Evolutionary conservation across 2,329 filamentous ascomycete genomes (phyloP).

Genomic region (Aspergillus melleus): DNA sequence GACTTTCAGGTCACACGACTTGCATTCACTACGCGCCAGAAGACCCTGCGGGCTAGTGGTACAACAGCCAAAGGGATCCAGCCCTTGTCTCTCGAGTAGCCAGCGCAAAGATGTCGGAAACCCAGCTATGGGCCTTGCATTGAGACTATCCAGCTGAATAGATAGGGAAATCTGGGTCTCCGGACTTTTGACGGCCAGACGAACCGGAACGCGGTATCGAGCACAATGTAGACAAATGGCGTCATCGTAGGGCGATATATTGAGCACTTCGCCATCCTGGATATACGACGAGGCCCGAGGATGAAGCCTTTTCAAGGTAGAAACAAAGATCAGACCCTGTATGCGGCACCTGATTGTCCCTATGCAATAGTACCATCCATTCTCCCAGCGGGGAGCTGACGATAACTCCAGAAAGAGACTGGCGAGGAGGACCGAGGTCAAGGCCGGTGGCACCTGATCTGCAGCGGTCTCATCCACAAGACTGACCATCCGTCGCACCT

Average conservation of each 20-base stretch:
- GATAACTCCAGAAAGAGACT: background rate
- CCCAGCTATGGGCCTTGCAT: background rate
- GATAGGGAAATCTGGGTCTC: background rate
- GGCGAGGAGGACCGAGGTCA: background rate
- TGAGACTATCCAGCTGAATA: background rate
- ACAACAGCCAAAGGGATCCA: too few relatives aligned
- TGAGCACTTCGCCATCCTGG: background rate
- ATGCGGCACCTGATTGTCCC: background rate
- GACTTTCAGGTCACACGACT: background rate
- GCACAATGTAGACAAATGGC: background rate
- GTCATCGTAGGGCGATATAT: background rate
- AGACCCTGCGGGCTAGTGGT: background rate
- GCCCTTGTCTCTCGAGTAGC: background rate
- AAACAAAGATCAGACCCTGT: background rate
- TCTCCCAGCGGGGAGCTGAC: background rate
- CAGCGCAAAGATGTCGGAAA: background rate
- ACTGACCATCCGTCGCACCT: background rate
- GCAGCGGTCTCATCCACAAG: background rate
- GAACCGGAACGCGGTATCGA: background rate
- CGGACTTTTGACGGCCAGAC: background rate
- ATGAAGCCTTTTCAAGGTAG: background rate
- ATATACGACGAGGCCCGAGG: background rate
- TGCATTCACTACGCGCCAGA: background rate
- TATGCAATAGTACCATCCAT: background rate
- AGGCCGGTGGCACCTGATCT: background rate